Evolutionary conservation across 306 rosid genomes (phyloP).

Genomic region (Cucumis hystrix): DNA sequence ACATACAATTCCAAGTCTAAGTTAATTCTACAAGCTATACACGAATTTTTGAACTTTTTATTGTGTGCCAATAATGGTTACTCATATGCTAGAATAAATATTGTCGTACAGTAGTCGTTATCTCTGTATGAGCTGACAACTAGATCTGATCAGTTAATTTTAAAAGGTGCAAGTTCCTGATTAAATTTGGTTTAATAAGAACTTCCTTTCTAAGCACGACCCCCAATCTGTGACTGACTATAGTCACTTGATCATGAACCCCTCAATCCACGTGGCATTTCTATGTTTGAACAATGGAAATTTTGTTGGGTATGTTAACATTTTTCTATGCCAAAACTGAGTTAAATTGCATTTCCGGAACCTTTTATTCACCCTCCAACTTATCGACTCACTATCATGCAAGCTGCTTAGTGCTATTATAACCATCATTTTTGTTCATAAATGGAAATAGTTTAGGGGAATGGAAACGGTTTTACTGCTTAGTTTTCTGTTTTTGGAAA

Average conservation of each 20-base stretch:
- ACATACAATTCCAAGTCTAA: neutral
- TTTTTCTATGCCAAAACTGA: neutral
- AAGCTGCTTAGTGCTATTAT: neutral
- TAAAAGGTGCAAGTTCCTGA: neutral
- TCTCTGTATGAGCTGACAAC: neutral
- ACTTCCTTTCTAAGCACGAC: neutral
- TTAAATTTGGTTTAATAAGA: neutral
- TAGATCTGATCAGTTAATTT: neutral
- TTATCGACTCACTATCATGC: neutral
- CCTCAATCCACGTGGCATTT: neutral
- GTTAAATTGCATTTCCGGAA: neutral
- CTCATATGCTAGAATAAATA: neutral
- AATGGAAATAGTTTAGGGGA: neutral
- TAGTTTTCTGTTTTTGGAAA: neutral
- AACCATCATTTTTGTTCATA: neutral
- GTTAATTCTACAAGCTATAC: neutral
- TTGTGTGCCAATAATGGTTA: neutral
- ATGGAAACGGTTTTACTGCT: neutral
- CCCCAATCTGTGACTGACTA: neutral
- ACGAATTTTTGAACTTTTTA: neutral
- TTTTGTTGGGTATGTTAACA: neutral
- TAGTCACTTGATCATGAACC: neutral
- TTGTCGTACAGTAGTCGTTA: neutral
- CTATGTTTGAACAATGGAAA: neutral
- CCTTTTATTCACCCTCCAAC: neutral